These are phyloP conservation scores for Psilocybe azurescens DNA, from an alignment of 768 basidiomycete species.

Conservation along the genomic window DNA sequence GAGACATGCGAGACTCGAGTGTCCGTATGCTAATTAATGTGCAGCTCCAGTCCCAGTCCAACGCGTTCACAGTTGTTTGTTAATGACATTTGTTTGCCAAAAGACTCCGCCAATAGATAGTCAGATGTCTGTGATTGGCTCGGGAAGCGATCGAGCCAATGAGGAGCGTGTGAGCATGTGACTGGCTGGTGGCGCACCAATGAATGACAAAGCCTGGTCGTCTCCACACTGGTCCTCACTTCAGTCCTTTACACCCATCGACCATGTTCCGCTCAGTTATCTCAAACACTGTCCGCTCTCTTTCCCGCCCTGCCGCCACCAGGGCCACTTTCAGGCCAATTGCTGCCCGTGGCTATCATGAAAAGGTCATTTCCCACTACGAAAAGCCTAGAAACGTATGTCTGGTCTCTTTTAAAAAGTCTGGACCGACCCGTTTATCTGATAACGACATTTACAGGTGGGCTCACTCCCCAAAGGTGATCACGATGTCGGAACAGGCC, in stretches of 20 bases:
- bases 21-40: neutral
- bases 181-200: slow-evolving; percentile 18
- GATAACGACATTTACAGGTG: slow-evolving; percentile 73
- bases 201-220: slow-evolving; percentile 9
- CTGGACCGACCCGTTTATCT: slow-evolving; percentile 52
- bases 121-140: slow-evolving; percentile 19
- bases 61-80: neutral
- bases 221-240: slow-evolving; percentile 1
- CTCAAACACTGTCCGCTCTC: slow-evolving; percentile 52
- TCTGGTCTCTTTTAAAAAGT: slow-evolving; percentile 40
- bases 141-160: slow-evolving; percentile 13
- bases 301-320: slow-evolving; percentile 47
- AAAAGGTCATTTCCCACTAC: slow-evolving; percentile 97
- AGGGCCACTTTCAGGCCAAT: slow-evolving; percentile 52
- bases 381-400: slow-evolving; percentile 96
- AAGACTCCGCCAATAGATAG: slow-evolving; percentile 9
- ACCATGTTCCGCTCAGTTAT: slow-evolving; percentile 76
- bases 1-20: slow-evolving; percentile 38
- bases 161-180: slow-evolving; percentile 18
- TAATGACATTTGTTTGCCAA: slow-evolving; percentile 14
- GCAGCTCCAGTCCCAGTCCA: neutral
- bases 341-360: slow-evolving; percentile 81
- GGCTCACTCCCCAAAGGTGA: slow-evolving; percentile 95
- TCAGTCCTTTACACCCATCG: slow-evolving; percentile 35
- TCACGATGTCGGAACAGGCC: slow-evolving; percentile 92